Percentiles rank a stretch among this genome's conserved stretches.
phyloP scores from a whole-genome alignment of 257 asterid genomes.

The Solanum ahanhuiri region DNA sequence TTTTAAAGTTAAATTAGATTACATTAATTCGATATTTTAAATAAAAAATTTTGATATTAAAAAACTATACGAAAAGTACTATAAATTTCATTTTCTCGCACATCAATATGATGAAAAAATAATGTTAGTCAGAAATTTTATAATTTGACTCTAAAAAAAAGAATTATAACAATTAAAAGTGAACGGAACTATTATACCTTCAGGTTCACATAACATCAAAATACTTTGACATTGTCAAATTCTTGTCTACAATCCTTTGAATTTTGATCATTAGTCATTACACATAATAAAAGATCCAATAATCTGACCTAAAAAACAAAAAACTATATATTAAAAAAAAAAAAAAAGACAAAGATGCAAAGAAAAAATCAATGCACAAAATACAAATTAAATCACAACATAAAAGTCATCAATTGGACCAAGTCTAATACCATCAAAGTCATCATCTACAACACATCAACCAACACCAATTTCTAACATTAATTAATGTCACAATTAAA shows the following conservation, averaged over 20 bases:
- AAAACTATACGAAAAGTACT: too few species aligned
- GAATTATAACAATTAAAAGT: too few species aligned
- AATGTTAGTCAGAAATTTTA: too few species aligned
- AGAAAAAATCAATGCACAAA: not conserved
- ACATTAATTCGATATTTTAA: too few species aligned
- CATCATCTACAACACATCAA: not conserved
- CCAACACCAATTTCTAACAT: not conserved
- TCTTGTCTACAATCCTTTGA: not conserved
- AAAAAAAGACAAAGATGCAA: not conserved
- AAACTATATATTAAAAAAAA: too few species aligned
- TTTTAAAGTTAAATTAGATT: too few species aligned
- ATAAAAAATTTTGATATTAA: accelerated
- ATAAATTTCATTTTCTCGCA: too few species aligned
- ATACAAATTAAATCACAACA: not conserved
- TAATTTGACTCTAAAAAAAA: too few species aligned
- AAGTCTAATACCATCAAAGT: not conserved
- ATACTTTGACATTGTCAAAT: not conserved
- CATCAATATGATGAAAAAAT: too few species aligned
- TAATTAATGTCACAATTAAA: not conserved
- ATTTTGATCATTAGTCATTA: not conserved
- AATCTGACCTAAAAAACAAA: not conserved
- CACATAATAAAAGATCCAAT: not conserved
- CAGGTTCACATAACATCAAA: not conserved
- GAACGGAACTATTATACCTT: not conserved
- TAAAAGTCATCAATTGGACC: not conserved